Evolutionary conservation across 495 filamentous ascomycete species (phyloP), one percentile per base, ranked within the genome.

Genomic region (Xylaria grammica): DNA sequence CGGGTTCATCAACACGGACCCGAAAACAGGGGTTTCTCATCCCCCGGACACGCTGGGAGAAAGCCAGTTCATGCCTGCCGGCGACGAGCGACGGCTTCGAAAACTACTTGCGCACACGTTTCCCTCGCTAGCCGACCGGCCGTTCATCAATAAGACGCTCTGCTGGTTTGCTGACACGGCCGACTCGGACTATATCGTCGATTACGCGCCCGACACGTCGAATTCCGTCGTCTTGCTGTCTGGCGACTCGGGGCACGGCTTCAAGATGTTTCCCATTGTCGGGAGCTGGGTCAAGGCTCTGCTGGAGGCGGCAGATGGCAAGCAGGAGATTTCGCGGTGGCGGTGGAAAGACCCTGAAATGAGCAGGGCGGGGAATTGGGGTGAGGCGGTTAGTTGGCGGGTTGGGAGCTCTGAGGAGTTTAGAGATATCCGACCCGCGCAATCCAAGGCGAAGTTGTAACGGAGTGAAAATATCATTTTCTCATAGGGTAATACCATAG

Each of bases 161-260:
- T 89, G 85, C 64, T 89, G 85, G 84, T 86, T 82, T 71, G 81
- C 80, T 17, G 84, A 86, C 67, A 82, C 79, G 24, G 78, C 75
- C 27, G 84, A 86, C 67, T 82, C 82, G 29, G 79, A 86, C 19
- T 86, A 82, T 62, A 75, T 85, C 44, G 81, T 87, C 11, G 85
- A 86, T 59, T 83, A 78, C 54, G 79, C 85, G 20, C 85, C 85
- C 0, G 69, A 72, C 3, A 79, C 70, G 40, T 66, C 72, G 17
- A 68, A 69, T 3, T 76, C 83, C 7, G 66, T 87, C 4, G 78
- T 86, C 5, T 6, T 51, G n/a, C 62, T 81, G 8, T 81, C 80
- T 4, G 84, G 83, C 13, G 84, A 84, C 53, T 84, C 81, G 20
- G 83, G 79, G 4, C 83, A 86, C 67, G 81, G 72, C 3, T 86